Evolutionary conservation across 2,329 filamentous ascomycete species (phyloP).

Genomic region (Pseudocercospora vitis): DNA sequence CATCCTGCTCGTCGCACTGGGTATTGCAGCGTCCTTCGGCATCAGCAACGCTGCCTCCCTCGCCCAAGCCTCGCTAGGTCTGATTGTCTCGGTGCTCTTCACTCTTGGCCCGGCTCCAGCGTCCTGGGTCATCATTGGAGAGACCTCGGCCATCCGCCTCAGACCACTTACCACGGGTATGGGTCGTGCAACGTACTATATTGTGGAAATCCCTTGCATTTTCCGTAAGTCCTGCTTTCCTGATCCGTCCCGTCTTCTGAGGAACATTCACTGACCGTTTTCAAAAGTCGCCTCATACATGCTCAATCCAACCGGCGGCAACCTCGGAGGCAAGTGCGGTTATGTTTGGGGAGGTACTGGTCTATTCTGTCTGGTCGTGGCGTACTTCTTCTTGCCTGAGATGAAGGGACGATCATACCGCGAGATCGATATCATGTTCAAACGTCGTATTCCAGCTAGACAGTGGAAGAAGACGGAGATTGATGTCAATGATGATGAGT

Average conservation of each 20-base stretch:
- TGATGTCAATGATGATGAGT: constrained; percentile 63
- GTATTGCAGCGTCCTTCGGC: constrained; percentile 58
- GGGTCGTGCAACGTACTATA: constrained; percentile 64
- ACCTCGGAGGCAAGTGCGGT: constrained; percentile 55
- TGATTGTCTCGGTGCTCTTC: constrained; percentile 67
- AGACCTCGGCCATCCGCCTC: constrained; percentile 65
- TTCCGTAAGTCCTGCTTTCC: constrained; percentile 49
- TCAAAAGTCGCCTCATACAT: constrained; percentile 45
- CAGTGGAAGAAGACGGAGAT: constrained; percentile 57
- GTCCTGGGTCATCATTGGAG: constrained; percentile 67
- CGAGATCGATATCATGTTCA: constrained; percentile 63
- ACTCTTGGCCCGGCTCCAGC: constrained; percentile 62
- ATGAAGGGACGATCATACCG: constrained; percentile 60
- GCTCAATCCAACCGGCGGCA: constrained; percentile 54
- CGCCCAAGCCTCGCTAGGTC: constrained; percentile 62
- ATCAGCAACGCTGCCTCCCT: constrained; percentile 42
- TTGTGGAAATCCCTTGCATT: constrained; percentile 66
- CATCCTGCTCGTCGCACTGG: constrained; percentile 57
- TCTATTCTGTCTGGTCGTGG: constrained; percentile 54
- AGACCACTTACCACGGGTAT: constrained; percentile 65
- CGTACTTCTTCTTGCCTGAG: constrained; percentile 55
- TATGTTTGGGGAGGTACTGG: constrained; percentile 62
- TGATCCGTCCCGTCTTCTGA: not conserved
- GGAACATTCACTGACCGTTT: not conserved
- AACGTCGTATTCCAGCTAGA: constrained; percentile 55